Percentiles rank a stretch among this genome's conserved stretches.
Evolutionary conservation across 2,329 filamentous ascomycete genomes (phyloP).

Genomic region (Aspergillus neoniger): DNA sequence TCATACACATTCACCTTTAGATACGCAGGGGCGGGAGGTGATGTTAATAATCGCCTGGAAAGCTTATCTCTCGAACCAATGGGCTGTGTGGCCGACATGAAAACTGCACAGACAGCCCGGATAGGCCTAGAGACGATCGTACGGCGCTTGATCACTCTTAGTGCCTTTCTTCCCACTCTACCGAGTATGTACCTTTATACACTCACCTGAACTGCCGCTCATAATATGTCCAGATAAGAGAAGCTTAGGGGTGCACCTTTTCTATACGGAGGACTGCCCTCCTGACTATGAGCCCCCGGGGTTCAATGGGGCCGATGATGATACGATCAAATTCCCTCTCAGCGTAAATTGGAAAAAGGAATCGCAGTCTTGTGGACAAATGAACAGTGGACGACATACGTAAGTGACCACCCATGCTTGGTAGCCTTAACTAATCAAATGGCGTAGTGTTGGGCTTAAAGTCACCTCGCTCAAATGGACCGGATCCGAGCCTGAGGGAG

Average conservation of each 20-base stretch:
- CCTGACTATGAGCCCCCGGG: conserved; percentile 45
- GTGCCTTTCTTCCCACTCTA: conserved; percentile 43
- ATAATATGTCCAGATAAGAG: conserved; percentile 34
- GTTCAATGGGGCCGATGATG: conserved; percentile 35
- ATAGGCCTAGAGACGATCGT: conserved; percentile 47
- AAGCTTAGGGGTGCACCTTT: conserved; percentile 47
- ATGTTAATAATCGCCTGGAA: conserved; percentile 32
- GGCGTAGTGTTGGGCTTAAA: conserved; percentile 35
- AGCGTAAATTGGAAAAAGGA: conserved; percentile 42
- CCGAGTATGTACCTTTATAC: conserved; percentile 38
- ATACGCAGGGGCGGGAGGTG: conserved; percentile 37
- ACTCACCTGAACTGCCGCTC: neutral
- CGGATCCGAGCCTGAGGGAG: conserved; percentile 25
- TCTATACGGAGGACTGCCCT: conserved; percentile 47
- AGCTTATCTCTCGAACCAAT: conserved; percentile 31
- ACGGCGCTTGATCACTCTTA: conserved; percentile 42
- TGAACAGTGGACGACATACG: conserved; percentile 45
- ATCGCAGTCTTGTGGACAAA: conserved; percentile 33
- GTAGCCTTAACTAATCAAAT: conserved; percentile 14
- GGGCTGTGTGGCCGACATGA: conserved; percentile 35
- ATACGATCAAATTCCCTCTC: conserved; percentile 39
- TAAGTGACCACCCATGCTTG: conserved; percentile 20
- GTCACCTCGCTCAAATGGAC: conserved; percentile 38
- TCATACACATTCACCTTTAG: conserved; percentile 54
- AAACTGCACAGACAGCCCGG: conserved; percentile 43